phyloP scores from a whole-genome alignment of 208 protist species.

The Leishmania amazonensis region DNA sequence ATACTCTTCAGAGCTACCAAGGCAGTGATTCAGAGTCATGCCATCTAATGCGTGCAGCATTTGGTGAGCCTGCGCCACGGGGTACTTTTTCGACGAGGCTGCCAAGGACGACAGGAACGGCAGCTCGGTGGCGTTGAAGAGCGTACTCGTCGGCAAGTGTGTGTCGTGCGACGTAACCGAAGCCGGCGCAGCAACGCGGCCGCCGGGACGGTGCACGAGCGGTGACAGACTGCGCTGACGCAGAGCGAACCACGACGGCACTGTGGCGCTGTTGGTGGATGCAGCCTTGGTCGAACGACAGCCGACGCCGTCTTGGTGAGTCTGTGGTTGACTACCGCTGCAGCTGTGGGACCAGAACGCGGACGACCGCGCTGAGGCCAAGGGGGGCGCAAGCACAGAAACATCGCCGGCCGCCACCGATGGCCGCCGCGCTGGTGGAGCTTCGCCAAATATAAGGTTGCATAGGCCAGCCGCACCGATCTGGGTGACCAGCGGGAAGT shows the following conservation, averaged over 20 bases:
- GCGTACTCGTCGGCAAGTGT: neutral
- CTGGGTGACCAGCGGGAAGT: constrained; percentile 81
- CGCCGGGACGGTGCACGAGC: constrained; percentile 13
- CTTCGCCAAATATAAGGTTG: constrained; percentile 74
- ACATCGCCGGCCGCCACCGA: neutral
- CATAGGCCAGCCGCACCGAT: constrained; percentile 71
- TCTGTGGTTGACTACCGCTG: neutral
- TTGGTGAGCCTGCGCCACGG: neutral
- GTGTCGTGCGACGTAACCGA: neutral
- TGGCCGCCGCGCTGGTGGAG: constrained; percentile 4
- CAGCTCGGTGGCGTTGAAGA: neutral
- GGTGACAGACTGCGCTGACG: constrained; percentile 16
- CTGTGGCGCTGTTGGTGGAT: neutral
- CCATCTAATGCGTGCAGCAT: neutral
- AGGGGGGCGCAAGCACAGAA: neutral
- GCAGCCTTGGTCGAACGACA: neutral
- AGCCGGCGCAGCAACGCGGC: neutral
- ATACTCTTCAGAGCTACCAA: neutral
- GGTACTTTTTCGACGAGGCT: neutral
- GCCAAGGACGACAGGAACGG: neutral
- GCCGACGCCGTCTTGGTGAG: neutral
- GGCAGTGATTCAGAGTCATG: neutral
- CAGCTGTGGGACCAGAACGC: neutral
- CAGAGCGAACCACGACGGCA: constrained; percentile 16
- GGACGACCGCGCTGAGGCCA: neutral